Base-by-base conservation (phyloP, 176 grass and related monocot species). In the Oryza rufipogon region DNA sequence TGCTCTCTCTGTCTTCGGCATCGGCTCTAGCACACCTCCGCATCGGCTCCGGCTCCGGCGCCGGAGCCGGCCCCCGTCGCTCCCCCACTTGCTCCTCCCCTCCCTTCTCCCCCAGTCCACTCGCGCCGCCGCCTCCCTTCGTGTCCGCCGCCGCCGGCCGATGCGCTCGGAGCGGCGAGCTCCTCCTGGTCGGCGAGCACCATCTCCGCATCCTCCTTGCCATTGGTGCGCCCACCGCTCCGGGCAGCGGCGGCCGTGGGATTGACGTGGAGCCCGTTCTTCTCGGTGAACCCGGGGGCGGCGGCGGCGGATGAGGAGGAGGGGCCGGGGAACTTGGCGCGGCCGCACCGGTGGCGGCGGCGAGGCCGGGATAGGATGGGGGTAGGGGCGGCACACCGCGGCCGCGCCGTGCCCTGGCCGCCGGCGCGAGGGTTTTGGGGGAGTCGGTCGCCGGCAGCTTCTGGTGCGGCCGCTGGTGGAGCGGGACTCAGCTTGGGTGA, bases 151-250 rank as follows among this genome's bases (percentile, higher is more conserved):
- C 91, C 0, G 80, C 81, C 4, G 79, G 66, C 11, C 11, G 79
- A 72, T 4, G 78, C 87, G 48, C 74, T 84, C 54, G 78, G 82
- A 0, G 81, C 20, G 22, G 70, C 67, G 44, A 91, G 74, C 81
- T 84, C 85, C 5, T 96, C 93, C 78, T 92, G 93, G 67, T 99
- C 93, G 17, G 84, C 84, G 7, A 99, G 89, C 44, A 88, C 86
- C 88, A 89, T 87, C 58, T 90, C 81, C 70, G 60, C 36, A 51
- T 94, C 91, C 81, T 99, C 93, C 66, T 84, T 80, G 70, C 83
- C 81, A 64, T 85, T 75, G 78, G 81, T 41, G 33, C 83, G 28
- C 14, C 75, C 54, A 28, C 76, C 72, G 74, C 76, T 5, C 12
- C 71, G 7, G 87, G 48, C 48, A 15, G 65, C 70, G 48, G 60